A percentile compares a stretch with the other conserved stretches of the same genome.
phyloP scores from a whole-genome alignment of 352 stramenopile genomes.

The Phytophthora ramorum region DNA sequence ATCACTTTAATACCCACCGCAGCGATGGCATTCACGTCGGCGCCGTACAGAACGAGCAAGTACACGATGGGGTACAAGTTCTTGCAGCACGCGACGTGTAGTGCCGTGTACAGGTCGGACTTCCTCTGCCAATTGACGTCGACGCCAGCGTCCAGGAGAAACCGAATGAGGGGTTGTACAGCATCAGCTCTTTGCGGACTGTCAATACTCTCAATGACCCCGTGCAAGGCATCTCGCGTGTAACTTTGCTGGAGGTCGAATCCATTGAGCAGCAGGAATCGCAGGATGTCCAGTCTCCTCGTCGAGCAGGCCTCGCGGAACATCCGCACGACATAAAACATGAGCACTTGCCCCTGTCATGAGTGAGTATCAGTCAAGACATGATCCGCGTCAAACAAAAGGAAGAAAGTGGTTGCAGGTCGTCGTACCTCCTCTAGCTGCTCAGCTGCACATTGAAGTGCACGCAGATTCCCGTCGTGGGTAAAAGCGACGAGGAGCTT shows the following conservation, averaged over 20 bases:
- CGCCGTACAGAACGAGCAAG: constrained; percentile 71
- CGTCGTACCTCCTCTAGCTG: constrained; percentile 52
- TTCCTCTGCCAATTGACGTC: constrained; percentile 80
- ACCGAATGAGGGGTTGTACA: constrained; percentile 61
- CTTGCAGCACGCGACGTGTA: constrained; percentile 72
- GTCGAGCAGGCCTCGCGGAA: constrained; percentile 63
- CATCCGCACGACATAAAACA: constrained; percentile 75
- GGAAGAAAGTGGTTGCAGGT: neutral
- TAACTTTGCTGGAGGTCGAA: constrained; percentile 68
- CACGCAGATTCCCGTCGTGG: constrained; percentile 51
- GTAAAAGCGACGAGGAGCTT: constrained; percentile 66
- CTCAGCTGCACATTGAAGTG: constrained; percentile 52
- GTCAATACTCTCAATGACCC: constrained; percentile 50
- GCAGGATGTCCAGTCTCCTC: constrained; percentile 62
- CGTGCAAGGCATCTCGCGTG: constrained; percentile 63
- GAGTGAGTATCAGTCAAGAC: neutral
- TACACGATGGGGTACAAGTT: constrained; percentile 69
- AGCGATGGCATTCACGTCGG: constrained; percentile 79
- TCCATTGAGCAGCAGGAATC: constrained; percentile 68
- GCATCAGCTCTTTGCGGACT: constrained; percentile 40
- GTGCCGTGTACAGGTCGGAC: constrained; percentile 63
- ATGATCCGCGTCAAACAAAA: neutral
- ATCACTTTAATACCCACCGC: constrained; percentile 32
- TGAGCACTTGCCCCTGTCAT: constrained; percentile 49
- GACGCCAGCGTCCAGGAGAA: constrained; percentile 65